phyloP scores from a whole-genome alignment of 495 filamentous ascomycete species.

The Friedmanniomyces endolithicus region DNA sequence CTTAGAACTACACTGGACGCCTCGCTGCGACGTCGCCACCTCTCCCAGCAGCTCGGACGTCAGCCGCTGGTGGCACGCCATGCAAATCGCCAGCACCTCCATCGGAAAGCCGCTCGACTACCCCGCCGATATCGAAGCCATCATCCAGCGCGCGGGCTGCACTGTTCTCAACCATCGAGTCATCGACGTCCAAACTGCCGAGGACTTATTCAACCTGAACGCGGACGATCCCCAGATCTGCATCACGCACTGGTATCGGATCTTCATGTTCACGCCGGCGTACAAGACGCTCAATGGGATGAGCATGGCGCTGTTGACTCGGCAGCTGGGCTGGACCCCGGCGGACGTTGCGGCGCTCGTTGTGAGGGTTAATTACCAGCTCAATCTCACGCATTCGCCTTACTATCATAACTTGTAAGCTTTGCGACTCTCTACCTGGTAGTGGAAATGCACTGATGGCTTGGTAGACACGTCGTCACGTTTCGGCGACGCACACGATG shows the following conservation, averaged over 20 bases:
- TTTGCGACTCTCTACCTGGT: background rate
- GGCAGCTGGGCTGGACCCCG: background rate
- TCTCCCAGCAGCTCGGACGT: constrained; percentile 39
- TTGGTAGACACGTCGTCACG: background rate
- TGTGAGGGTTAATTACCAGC: background rate
- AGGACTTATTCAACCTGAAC: background rate
- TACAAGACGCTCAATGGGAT: background rate
- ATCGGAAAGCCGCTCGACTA: constrained; percentile 51
- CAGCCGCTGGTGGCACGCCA: constrained; percentile 54
- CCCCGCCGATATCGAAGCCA: constrained; percentile 37
- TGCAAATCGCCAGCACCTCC: constrained; percentile 58
- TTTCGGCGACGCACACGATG: background rate
- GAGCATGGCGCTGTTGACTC: constrained; percentile 3
- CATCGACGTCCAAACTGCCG: background rate
- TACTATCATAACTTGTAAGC: background rate
- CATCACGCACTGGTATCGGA: background rate
- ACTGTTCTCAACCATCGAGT: background rate
- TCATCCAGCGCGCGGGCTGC: background rate
- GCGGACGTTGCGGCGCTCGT: background rate
- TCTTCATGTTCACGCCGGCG: constrained; percentile 27
- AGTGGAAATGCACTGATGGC: background rate
- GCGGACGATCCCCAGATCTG: background rate
- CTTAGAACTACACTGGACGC: constrained; percentile 77
- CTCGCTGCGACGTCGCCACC: constrained; percentile 63
- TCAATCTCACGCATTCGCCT: background rate